These are phyloP conservation scores for Irpex sp. DNA, from an alignment of 1,284 basidiomycete species.

Conservation along the genomic window DNA sequence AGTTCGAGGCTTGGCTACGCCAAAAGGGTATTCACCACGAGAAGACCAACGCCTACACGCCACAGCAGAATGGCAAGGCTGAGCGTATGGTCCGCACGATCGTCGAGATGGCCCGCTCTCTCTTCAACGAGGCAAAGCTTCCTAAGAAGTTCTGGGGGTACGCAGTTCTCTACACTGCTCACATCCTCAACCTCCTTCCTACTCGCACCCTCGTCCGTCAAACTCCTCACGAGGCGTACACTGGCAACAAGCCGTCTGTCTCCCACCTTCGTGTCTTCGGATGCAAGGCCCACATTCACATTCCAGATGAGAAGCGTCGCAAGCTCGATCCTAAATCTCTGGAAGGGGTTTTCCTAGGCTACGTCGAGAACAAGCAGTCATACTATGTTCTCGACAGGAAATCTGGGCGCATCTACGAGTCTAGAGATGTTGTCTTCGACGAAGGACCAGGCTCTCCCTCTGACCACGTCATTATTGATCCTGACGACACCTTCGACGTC, in stretches of 20 bases:
- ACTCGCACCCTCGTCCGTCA: slow-evolving; percentile 11
- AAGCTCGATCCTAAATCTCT: slow-evolving; percentile 20
- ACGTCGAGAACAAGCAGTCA: slow-evolving; percentile 17
- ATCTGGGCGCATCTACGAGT: slow-evolving; percentile 11
- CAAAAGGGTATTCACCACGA: slow-evolving; percentile 15
- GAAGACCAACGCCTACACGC: slow-evolving; percentile 13
- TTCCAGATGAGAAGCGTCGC: slow-evolving; percentile 14
- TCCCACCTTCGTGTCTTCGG: slow-evolving; percentile 18
- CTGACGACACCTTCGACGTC: background rate
- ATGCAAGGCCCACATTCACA: slow-evolving; percentile 17
- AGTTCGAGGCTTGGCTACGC: slow-evolving; percentile 3
- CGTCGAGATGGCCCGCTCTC: slow-evolving; percentile 20
- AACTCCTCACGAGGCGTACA: slow-evolving; percentile 17
- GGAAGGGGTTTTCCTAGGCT: slow-evolving; percentile 26
- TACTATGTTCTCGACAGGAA: slow-evolving; percentile 19
- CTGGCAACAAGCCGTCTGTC: slow-evolving; percentile 16
- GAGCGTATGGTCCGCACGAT: slow-evolving; percentile 28
- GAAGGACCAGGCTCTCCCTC: slow-evolving; percentile 3
- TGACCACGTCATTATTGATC: background rate
- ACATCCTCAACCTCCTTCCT: slow-evolving; percentile 15
- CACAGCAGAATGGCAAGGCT: slow-evolving; percentile 22
- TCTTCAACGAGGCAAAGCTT: slow-evolving; percentile 24
- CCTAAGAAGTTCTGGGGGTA: slow-evolving; percentile 29
- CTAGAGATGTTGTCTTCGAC: slow-evolving; percentile 15
- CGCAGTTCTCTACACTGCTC: slow-evolving; percentile 16